Conservation (phyloP, 495 filamentous ascomycete genomes). For the Talaromyces proteolyticus region DNA sequence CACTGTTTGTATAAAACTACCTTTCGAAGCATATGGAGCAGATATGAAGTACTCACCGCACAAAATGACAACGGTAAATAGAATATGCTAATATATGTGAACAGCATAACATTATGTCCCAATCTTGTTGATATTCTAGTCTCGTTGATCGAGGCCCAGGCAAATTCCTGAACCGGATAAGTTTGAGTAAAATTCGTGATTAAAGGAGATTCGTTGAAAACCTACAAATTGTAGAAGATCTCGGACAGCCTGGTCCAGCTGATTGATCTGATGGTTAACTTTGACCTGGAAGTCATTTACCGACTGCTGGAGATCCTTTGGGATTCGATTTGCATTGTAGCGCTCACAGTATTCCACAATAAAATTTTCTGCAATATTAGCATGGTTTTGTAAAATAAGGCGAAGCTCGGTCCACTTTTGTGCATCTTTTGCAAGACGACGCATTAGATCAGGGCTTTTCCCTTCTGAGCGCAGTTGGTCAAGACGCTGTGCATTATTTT, state of each 20-base stretch:
- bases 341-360: conserved; percentile 12
- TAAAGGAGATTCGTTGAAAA: no score
- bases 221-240: conserved; percentile 18
- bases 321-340: conserved; percentile 4
- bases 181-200: no score
- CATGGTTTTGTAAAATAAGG: conserved; percentile 9
- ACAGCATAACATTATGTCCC: conserved; percentile 27
- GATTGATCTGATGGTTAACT: conserved; percentile 10
- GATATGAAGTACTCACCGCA: conserved; percentile 8
- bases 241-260: conserved; percentile 14
- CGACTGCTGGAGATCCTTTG: conserved; percentile 1
- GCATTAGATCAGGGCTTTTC: conserved; percentile 4
- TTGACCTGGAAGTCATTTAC: conserved; percentile 11
- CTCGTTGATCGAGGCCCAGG: conserved; percentile 23
- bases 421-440: conserved; percentile 11
- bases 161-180: conserved; percentile 11
- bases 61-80: conserved; percentile 27
- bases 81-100: conserved; percentile 31
- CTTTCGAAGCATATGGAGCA: no score
- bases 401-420: conserved; percentile 16
- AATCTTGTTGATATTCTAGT: conserved; percentile 23
- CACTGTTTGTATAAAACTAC: neutral
- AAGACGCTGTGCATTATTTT: conserved; percentile 2
- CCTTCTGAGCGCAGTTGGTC: conserved; percentile 1
- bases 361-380: conserved; percentile 10